Conservation (phyloP, 2,329 filamentous ascomycete species). For the Arthroderma sp. region DNA sequence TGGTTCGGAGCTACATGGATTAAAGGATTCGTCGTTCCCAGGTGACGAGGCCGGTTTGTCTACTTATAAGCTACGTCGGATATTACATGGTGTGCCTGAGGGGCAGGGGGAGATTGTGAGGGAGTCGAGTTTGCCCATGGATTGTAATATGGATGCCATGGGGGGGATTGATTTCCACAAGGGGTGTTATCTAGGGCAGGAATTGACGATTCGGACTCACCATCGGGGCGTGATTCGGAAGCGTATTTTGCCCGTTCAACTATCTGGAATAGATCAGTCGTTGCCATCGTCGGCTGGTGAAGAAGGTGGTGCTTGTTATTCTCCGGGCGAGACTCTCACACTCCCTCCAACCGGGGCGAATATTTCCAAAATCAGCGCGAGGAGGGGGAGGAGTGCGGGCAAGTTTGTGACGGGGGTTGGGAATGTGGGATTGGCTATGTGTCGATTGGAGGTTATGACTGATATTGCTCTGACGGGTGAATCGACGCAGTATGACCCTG, state of each 20-base stretch:
- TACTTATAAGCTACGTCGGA: constrained; percentile 62
- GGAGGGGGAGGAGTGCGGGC: constrained; percentile 56
- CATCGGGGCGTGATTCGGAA: constrained; percentile 91
- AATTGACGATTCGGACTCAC: constrained; percentile 87
- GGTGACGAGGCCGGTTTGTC: constrained; percentile 38
- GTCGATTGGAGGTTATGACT: constrained; percentile 83
- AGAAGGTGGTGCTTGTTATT: constrained; percentile 14
- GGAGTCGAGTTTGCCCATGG: constrained; percentile 65
- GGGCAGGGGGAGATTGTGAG: constrained; percentile 64
- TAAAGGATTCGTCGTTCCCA: constrained; percentile 24
- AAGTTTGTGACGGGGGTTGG: constrained; percentile 69
- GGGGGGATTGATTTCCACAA: constrained; percentile 83
- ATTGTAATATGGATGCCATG: constrained; percentile 79
- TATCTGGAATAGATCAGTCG: constrained; percentile 45
- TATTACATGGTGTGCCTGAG: constrained; percentile 70
- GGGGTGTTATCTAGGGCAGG: constrained; percentile 93
- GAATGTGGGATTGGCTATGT: constrained; percentile 76
- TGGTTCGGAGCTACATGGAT: constrained; percentile 22
- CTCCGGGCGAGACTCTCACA: constrained; percentile 15
- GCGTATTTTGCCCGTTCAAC: constrained; percentile 64
- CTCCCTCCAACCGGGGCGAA: constrained; percentile 33
- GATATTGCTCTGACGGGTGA: constrained; percentile 59
- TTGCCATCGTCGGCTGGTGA: constrained; percentile 39
- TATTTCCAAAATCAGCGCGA: constrained; percentile 38
- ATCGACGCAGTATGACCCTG: constrained; percentile 45